Base-by-base conservation (phyloP, 2,329 filamentous ascomycete species). In the Fonsecaea multimorphosa region DNA sequence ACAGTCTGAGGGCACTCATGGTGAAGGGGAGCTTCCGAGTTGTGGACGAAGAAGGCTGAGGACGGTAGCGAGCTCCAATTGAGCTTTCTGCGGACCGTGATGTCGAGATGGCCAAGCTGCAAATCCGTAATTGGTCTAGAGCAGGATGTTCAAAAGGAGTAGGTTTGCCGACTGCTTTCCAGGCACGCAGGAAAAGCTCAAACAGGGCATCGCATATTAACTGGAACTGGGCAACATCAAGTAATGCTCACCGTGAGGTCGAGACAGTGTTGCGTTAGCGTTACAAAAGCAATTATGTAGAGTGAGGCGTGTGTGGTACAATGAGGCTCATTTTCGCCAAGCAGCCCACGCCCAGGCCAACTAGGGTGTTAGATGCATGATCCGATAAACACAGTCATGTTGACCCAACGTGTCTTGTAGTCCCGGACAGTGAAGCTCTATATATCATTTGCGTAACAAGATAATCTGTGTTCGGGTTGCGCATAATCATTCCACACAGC, bases 1-100 rank as follows among this genome's bases (percentile, higher is more conserved):
- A 91, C 82, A 97, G 86, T 83, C 93, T 92, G 83, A 97, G 84
- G 81, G 92, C 91, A 88, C 93, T 97, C 94, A 98, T 98, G 83
- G 82, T 87, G 84, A 60, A 34, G 29, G 46, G n/a, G 46, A 54
- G 63, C 61, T 49, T 31, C 24, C 16, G 27, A 36, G 27, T 19
- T 16, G 27, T 24, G 46, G 7, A 61, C 29, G n/a, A 36, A 19
- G 31, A 57, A 44, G 38, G 52, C 57, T 24, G 46, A 29, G 55
- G 44, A 34, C 38, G 19, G 29, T 40, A 51, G 51, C 63, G 64
- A 69, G 67, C 65, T 69, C 58, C 62, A 49, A 67, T 62, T 59
- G 64, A 69, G 64, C 63, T 69, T 66, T 36, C 53, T 51, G 29
- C 44, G 34, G 59, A 59, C 57, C 27, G 57, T 61, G 61, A 69